Evolutionary conservation across 2,329 filamentous ascomycete species (phyloP), one percentile per base, ranked within the genome.

Genomic region (Epichloe aotearoae): DNA sequence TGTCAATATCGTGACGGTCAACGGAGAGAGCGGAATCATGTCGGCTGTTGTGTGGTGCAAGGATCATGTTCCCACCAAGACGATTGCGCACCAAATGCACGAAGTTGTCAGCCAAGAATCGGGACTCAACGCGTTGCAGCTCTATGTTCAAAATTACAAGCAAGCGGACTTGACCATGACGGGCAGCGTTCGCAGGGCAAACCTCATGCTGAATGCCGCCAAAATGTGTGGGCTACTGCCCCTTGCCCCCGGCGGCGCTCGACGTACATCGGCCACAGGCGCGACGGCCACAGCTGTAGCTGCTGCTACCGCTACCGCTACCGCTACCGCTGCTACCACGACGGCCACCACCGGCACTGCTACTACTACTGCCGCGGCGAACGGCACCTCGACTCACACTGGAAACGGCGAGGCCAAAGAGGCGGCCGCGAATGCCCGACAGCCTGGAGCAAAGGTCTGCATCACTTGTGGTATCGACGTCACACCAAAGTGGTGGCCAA

Each of bases 101-200:
- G 89, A 96, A 57, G 64, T 79, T 20, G 82, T 85, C 11, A 81
- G 84, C 50, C 81, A 84, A 19, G 73, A 49, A 33, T 36, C 74
- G n/a, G 82, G 82, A n/a, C 68, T 82, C 49, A 94, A 83, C 58
- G 88, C 87, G 10, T 70, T 98, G 47, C 89, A 96, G 64, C 74
- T 95, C 26, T 98, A 86, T 64, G 87, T 85, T 43, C 84, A 84
- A 57, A 89, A 84, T 52, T 96, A 88, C 73, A 98, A 98, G 67
- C 91, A 97, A 68, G 91, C 93, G 8, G 93, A 98, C 63, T 77
- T 91, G 40, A 81, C 86, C 3, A 71, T 96, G 58, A 96, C 90
- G 2, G 93, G 93, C 30, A 96, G 91, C 17, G 88, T 93, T 20
- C 84, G 93, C 50, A 96, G 95, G 67, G 91, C 93, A 20, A 93